A percentile compares a stretch with the other conserved stretches of the same genome.
Conservation (phyloP, 345 rosid species). For the Punica granatum region DNA sequence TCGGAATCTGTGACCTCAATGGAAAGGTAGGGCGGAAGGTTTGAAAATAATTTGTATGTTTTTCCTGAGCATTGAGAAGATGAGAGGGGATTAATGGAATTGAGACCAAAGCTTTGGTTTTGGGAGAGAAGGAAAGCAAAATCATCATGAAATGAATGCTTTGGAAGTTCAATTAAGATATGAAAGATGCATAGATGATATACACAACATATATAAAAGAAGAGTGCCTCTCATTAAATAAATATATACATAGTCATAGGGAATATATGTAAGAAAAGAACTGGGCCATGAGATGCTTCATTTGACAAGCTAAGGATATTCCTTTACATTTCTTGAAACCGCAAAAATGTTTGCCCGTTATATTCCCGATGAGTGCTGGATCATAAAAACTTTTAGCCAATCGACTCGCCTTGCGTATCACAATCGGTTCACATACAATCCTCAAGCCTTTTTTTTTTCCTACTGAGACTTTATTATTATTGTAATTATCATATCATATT, state of each 20-base stretch:
- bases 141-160: neutral
- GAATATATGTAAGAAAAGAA: neutral
- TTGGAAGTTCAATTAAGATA: neutral
- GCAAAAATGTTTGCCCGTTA: neutral
- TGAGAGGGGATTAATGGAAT: neutral
- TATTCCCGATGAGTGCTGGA: too few species aligned
- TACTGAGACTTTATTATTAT: too few species aligned
- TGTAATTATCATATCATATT: too few species aligned
- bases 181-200: neutral
- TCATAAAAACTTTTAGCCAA: too few species aligned
- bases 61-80: neutral
- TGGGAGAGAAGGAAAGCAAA: neutral
- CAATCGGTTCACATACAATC: too few species aligned
- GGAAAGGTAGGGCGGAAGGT: neutral
- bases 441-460: too few species aligned
- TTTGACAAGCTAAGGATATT: slow-evolving; percentile 23
- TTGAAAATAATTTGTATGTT: neutral
- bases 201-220: too few species aligned
- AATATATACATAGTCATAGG: too few species aligned
- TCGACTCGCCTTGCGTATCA: too few species aligned
- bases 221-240: too few species aligned
- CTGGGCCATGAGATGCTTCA: too few species aligned
- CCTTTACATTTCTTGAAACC: neutral
- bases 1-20: neutral
- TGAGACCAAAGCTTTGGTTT: neutral